phyloP scores from a whole-genome alignment of 2,329 filamentous ascomycete species.

The Botrytis pseudocinerea region DNA sequence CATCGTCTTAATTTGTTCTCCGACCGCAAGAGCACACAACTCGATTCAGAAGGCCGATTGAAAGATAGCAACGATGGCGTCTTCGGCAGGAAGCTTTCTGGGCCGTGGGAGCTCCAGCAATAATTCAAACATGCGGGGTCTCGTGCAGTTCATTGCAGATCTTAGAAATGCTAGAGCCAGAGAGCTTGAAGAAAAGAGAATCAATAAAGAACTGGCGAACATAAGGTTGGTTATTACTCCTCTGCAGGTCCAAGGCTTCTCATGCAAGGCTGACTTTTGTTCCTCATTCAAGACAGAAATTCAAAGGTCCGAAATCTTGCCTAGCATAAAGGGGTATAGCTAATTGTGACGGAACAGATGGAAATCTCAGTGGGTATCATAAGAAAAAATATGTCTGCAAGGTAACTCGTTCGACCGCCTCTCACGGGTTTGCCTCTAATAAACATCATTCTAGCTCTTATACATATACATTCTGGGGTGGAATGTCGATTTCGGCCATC shows the following conservation, averaged over 20 bases:
- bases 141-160: slow-evolving; percentile 98
- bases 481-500: slow-evolving; percentile 98
- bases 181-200: slow-evolving; percentile 96
- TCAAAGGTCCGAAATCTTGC: slow-evolving; percentile 63
- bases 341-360: slow-evolving; percentile 54
- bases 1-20: neutral
- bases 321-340: slow-evolving; percentile 21
- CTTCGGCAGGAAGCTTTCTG: slow-evolving; percentile 56
- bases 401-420: slow-evolving; percentile 44
- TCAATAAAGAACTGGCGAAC: slow-evolving; percentile 99
- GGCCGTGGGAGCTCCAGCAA: slow-evolving; percentile 62
- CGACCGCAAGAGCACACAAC: neutral
- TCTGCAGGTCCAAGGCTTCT: slow-evolving; percentile 20
- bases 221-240: slow-evolving; percentile 63
- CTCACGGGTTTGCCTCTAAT: neutral
- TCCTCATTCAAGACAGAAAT: slow-evolving; percentile 70
- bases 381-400: slow-evolving; percentile 99
- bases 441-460: slow-evolving; percentile 56
- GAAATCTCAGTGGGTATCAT: slow-evolving; percentile 91
- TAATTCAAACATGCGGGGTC: slow-evolving; percentile 72
- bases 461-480: slow-evolving; percentile 99
- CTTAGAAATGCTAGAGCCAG: slow-evolving; percentile 90
- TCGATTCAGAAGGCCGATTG: neutral
- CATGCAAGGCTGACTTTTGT: slow-evolving; percentile 32
- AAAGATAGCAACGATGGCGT: slow-evolving; percentile 33